Conservation (phyloP, 495 filamentous ascomycete species). For the Collariella sp. region DNA sequence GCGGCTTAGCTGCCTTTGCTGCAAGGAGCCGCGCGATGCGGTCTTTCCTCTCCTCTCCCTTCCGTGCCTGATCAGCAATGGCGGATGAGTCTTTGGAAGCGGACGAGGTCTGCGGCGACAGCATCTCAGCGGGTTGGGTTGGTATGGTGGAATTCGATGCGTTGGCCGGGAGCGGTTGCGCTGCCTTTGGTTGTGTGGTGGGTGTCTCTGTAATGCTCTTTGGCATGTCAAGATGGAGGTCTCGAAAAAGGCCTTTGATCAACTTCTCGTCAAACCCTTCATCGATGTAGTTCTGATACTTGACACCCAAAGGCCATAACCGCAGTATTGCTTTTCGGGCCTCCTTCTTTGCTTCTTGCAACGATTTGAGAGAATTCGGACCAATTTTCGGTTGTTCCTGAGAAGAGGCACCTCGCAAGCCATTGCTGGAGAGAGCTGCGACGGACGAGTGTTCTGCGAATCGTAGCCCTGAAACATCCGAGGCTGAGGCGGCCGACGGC, state of each 20-base stretch:
- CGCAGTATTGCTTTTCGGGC: conserved; percentile 61
- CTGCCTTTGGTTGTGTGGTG: not conserved
- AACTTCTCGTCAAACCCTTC: conserved; percentile 61
- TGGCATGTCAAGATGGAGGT: conserved; percentile 49
- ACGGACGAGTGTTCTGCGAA: not conserved
- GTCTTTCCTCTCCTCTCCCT: conserved; percentile 64
- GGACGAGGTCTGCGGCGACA: conserved; percentile 2
- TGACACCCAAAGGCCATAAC: conserved; percentile 55
- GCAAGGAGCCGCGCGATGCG: conserved; percentile 67
- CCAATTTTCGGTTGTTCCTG: not conserved
- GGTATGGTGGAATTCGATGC: not conserved
- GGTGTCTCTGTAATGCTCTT: conserved; percentile 14
- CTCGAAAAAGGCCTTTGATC: conserved; percentile 55
- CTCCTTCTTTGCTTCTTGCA: conserved; percentile 51
- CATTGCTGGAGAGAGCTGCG: not conserved
- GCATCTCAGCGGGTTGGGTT: not conserved
- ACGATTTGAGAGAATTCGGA: conserved; percentile 17
- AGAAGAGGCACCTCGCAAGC: not conserved
- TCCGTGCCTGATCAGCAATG: conserved; percentile 25
- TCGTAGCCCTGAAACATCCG: conserved; percentile 2
- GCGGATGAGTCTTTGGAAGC: conserved; percentile 8
- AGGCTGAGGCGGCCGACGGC: not conserved
- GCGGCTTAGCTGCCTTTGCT: conserved; percentile 38
- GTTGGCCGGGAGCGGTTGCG: not conserved
- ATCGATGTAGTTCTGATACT: conserved; percentile 57